Percentiles rank a stretch among this genome's conserved stretches.
Conservation (phyloP, 2,329 filamentous ascomycete species). For the Talaromyces sp. region DNA sequence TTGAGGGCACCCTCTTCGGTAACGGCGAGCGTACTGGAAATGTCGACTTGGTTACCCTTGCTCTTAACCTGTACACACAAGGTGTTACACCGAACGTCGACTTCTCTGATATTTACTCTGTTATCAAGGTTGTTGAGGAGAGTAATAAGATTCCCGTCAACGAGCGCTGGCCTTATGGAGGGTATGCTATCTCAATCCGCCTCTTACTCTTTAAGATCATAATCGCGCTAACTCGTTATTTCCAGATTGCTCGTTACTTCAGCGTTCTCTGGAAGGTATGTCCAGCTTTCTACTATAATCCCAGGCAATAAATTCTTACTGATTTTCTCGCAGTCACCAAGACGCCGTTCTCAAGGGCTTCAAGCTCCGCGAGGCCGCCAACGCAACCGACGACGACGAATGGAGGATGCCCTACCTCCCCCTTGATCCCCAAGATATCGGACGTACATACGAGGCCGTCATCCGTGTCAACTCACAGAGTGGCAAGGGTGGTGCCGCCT, state of each 20-base stretch:
- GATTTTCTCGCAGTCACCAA: slow-evolving; percentile 62
- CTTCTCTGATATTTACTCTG: slow-evolving; percentile 82
- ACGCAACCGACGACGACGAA: slow-evolving; percentile 62
- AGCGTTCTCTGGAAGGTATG: slow-evolving; percentile 76
- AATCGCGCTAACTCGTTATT: not conserved
- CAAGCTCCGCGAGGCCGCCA: slow-evolving; percentile 66
- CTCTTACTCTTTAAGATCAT: not conserved
- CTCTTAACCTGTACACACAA: slow-evolving; percentile 92
- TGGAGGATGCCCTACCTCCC: slow-evolving; percentile 94
- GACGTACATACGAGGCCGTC: slow-evolving; percentile 94
- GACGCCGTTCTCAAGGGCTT: slow-evolving; percentile 92
- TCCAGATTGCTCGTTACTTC: slow-evolving; percentile 51
- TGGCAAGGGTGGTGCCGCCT: slow-evolving; percentile 91
- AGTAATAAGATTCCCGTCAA: slow-evolving; percentile 96
- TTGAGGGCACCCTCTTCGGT: slow-evolving; percentile 91
- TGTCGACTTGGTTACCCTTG: slow-evolving; percentile 90
- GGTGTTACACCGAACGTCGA: slow-evolving; percentile 83
- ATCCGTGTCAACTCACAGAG: slow-evolving; percentile 97
- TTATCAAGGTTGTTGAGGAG: slow-evolving; percentile 87
- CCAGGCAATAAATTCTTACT: not conserved
- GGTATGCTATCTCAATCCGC: slow-evolving; percentile 43
- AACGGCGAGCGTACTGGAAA: slow-evolving; percentile 97
- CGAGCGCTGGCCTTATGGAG: slow-evolving; percentile 85
- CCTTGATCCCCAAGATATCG: slow-evolving; percentile 89
- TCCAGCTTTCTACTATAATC: not conserved